Evolutionary conservation across 2,329 filamentous ascomycete species (phyloP).

Genomic region (Epichloe sylvatica): DNA sequence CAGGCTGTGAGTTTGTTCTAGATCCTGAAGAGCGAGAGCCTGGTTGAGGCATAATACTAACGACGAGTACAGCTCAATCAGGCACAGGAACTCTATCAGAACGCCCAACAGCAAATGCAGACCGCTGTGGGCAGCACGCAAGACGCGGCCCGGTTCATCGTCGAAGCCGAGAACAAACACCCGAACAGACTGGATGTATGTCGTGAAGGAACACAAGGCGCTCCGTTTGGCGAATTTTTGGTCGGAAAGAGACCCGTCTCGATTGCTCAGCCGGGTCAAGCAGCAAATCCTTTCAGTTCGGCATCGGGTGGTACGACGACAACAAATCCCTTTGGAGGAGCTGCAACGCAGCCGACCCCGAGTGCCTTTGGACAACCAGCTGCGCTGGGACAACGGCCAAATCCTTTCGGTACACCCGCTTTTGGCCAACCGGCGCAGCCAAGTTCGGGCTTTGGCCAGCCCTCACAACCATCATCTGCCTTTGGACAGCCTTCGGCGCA

Average conservation of each 20-base stretch:
- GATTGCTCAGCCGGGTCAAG: conserved; percentile 13
- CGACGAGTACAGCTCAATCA: conserved; percentile 36
- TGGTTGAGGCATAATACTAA: conserved; percentile 1
- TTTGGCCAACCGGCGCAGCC: conserved; percentile 24
- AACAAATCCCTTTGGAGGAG: conserved; percentile 17
- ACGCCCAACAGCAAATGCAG: conserved; percentile 58
- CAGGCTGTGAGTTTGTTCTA: conserved; percentile 30
- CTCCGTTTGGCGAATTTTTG: conserved; percentile 31
- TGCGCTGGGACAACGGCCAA: conserved; percentile 18
- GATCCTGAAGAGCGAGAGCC: background rate
- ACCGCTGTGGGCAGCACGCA: conserved; percentile 54
- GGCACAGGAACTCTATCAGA: conserved; percentile 46
- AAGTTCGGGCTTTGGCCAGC: conserved; percentile 14
- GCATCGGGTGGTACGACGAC: conserved; percentile 9
- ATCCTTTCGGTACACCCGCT: conserved; percentile 20
- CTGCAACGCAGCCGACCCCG: conserved; percentile 8
- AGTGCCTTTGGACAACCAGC: conserved; percentile 28
- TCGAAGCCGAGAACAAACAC: conserved; percentile 52
- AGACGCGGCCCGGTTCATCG: conserved; percentile 57
- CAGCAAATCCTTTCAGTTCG: conserved; percentile 30
- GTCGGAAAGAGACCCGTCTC: conserved; percentile 22
- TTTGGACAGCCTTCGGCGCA: conserved; percentile 28
- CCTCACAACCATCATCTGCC: conserved; percentile 14
- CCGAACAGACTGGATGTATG: conserved; percentile 61
- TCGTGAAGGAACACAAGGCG: conserved; percentile 30